These are phyloP conservation scores for Baorangia bicolor DNA, from an alignment of 768 basidiomycete genomes.

Conservation along the genomic window DNA sequence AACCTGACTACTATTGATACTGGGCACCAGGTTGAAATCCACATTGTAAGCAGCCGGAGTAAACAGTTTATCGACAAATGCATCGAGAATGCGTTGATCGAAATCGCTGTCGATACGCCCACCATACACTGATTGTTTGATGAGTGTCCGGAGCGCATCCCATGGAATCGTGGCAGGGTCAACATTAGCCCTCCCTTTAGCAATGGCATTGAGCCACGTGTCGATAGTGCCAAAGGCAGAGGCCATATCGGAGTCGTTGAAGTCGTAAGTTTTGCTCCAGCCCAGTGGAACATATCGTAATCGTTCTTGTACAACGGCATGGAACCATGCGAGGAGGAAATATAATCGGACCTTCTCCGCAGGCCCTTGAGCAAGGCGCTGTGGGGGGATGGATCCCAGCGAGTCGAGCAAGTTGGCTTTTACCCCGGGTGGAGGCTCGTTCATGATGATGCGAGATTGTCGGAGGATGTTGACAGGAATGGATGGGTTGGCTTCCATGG, in stretches of 20 bases:
- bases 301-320: slow-evolving; percentile 95
- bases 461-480: slow-evolving; percentile 97
- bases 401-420: slow-evolving; percentile 96
- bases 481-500: slow-evolving; percentile 94
- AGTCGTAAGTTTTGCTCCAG: slow-evolving; percentile 97
- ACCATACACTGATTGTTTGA: slow-evolving; percentile 96
- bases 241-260: slow-evolving; percentile 98
- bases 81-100: slow-evolving; percentile 89
- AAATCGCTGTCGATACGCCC: slow-evolving; percentile 93
- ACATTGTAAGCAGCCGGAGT: slow-evolving; percentile 87
- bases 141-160: slow-evolving; percentile 88
- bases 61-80: slow-evolving; percentile 91
- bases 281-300: slow-evolving; percentile 94
- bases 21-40: slow-evolving; percentile 85
- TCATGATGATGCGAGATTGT: slow-evolving; percentile 96
- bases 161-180: slow-evolving; percentile 92
- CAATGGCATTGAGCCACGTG: slow-evolving; percentile 75
- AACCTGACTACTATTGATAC: slow-evolving; percentile 51
- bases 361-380: slow-evolving; percentile 80
- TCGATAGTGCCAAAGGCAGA: slow-evolving; percentile 93
- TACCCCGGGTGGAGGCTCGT: slow-evolving; percentile 96
- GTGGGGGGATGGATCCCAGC: slow-evolving; percentile 65
- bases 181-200: slow-evolving; percentile 88
- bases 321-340: slow-evolving; percentile 99
- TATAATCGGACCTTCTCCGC: slow-evolving; percentile 91